Conservation (phyloP, 345 rosid genomes). For the Rubroshorea leprosula region DNA sequence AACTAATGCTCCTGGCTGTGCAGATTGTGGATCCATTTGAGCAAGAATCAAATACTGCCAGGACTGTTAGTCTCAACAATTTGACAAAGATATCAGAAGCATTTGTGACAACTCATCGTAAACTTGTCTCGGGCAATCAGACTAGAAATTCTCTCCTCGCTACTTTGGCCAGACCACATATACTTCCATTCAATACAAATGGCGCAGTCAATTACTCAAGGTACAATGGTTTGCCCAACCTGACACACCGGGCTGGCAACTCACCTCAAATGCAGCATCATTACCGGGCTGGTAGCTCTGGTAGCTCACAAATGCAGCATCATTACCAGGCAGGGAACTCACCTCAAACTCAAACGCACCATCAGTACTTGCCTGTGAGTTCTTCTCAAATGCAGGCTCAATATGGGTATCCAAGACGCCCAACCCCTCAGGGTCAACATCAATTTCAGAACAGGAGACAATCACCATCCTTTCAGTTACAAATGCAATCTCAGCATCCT, state of each 20-base stretch:
- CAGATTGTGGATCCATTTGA: constrained; percentile 94
- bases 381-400: constrained; percentile 24
- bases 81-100: constrained; percentile 50
- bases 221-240: constrained; percentile 12
- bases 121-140: constrained; percentile 29
- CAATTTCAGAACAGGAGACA: constrained; percentile 20
- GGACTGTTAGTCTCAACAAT: constrained; percentile 49
- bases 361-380: constrained; percentile 5
- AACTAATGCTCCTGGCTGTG: constrained; percentile 8
- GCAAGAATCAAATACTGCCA: constrained; percentile 75
- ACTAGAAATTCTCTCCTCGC: constrained; percentile 26
- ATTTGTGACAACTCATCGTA: constrained; percentile 35
- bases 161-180: constrained; percentile 36
- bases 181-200: constrained; percentile 12
- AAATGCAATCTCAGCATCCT: constrained; percentile 20
- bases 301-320: no score
- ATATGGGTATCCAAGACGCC: constrained; percentile 10
- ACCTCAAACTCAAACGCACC: constrained; percentile 27
- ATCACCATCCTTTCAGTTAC: constrained; percentile 20
- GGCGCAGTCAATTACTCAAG: constrained; percentile 6
- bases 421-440: constrained; percentile 23
- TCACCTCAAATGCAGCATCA: no score
- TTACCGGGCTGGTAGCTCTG: no score
- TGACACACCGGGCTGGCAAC: constrained; percentile 13
- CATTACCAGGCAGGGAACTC: no score